Evolutionary conservation across 2,329 filamentous ascomycete species (phyloP), one percentile per base, ranked within the genome.

Genomic region (Chaetomium sp.): DNA sequence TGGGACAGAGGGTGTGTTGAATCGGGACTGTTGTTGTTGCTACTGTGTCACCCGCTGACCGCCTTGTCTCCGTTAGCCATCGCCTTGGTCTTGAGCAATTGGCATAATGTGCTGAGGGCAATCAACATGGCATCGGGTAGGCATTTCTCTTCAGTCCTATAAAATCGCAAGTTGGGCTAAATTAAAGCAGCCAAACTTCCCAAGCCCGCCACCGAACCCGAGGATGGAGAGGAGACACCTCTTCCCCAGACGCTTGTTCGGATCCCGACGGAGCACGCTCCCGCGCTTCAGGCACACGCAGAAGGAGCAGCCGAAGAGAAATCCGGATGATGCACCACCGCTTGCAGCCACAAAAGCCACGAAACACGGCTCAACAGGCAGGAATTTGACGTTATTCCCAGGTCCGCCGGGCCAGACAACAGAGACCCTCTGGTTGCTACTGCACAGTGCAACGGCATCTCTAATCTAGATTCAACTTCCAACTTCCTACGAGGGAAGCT

Each of bases 101-200:
- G 92, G 92, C 90, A 93, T 76, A 93, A 92, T 71, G 91, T 96
- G 69, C 82, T 96, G 66, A 84, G 90, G 69, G 91, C 91, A 50
- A 93, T 96, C 73, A 90, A 90, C 73, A 93, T 95, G 90, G 92
- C 92, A 67, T 93, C 90, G 66, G 84, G 91, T 93, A 82, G 73
- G 87, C 63, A 33, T 56, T 27, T n/a, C 33, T 19, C 45, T 25
- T 25, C 5, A 6, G 13, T 23, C 29, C 9, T 49, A 3, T 57
- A 2, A 10, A 9, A 21, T 12, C 51, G 38, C 16, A n/a, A 42
- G 45, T 55, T 64, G 64, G 66, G 57, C 65, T 63, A 63, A 72
- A 68, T 58, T 58, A 59, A 13, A 47, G 33, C 67, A 93, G 90
- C 85, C 63, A 91, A 91, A 81, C 81, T 93, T 29, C 85, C 90